Evolutionary conservation across 1,139 yeast genomes (phyloP).

Genomic region (Kluyveromyces sp.): DNA sequence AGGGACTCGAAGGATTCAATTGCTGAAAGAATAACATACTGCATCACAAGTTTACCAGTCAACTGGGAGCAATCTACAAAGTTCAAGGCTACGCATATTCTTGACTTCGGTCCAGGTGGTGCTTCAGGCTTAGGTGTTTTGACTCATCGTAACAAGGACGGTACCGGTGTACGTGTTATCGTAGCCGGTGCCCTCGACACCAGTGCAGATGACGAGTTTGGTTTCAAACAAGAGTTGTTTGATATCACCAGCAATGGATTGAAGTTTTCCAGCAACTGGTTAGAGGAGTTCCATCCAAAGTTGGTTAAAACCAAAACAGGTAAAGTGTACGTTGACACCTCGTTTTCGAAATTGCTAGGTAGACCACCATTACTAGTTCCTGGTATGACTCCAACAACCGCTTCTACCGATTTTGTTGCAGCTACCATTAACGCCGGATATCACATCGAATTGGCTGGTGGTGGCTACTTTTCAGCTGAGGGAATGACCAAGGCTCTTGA

Average conservation of each 20-base stretch:
- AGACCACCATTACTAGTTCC: conserved; percentile 97
- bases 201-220: conserved; percentile 65
- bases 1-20: conserved; percentile 48
- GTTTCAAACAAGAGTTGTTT: conserved; percentile 92
- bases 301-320: conserved; percentile 68
- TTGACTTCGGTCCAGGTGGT: conserved; percentile 99
- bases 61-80: conserved; percentile 90
- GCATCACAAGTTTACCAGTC: conserved; percentile 84
- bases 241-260: conserved; percentile 59
- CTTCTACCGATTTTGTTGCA: conserved; percentile 86
- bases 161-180: conserved; percentile 93
- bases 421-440: conserved; percentile 94
- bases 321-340: conserved; percentile 80
- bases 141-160: conserved; percentile 96
- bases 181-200: conserved; percentile 87
- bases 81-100: conserved; percentile 74
- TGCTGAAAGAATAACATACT: conserved; percentile 61
- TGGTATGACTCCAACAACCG: conserved; percentile 99
- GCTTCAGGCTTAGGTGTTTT: conserved; percentile 92
- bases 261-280: conserved; percentile 88
- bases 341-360: conserved; percentile 85
- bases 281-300: conserved; percentile 78
- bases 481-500: conserved; percentile 71
- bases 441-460: conserved; percentile 97
- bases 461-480: conserved; percentile 82